Conservation (phyloP, 2,329 filamentous ascomycete genomes). For the Atkinsonella hypoxylon region DNA sequence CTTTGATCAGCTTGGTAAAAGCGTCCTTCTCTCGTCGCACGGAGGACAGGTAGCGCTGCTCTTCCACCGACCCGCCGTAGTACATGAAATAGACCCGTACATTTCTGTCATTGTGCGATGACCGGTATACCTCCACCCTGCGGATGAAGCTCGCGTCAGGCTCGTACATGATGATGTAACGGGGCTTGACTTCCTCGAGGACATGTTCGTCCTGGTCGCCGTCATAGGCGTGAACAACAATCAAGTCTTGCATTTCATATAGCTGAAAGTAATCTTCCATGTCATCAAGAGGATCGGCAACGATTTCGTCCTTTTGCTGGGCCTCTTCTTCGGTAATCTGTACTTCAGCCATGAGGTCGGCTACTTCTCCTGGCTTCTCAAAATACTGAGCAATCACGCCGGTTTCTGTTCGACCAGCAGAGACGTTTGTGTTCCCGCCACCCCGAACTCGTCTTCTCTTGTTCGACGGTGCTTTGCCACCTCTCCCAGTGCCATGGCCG, state of each 20-base stretch:
- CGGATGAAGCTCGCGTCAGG: constrained; percentile 91
- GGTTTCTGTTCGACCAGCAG: constrained; percentile 53
- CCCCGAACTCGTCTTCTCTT: constrained; percentile 79
- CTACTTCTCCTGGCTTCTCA: constrained; percentile 73
- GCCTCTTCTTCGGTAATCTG: constrained; percentile 69
- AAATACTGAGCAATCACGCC: constrained; percentile 67
- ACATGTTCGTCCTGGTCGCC: constrained; percentile 93
- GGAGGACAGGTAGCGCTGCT: constrained; percentile 80
- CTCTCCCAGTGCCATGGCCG: constrained; percentile 34
- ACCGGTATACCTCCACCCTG: constrained; percentile 88
- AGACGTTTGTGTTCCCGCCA: constrained; percentile 49
- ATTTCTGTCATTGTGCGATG: constrained; percentile 79
- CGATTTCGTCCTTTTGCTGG: constrained; percentile 62
- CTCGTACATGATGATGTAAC: constrained; percentile 98
- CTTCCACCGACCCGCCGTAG: constrained; percentile 88
- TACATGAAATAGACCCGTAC: constrained; percentile 95
- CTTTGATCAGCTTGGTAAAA: constrained; percentile 88
- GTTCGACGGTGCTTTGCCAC: constrained; percentile 58
- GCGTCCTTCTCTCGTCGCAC: constrained; percentile 94
- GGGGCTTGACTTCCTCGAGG: constrained; percentile 85
- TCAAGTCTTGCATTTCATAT: constrained; percentile 79
- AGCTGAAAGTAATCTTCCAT: constrained; percentile 90
- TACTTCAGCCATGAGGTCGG: constrained; percentile 70
- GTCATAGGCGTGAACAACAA: constrained; percentile 87
- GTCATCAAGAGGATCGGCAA: constrained; percentile 67